phyloP scores from a whole-genome alignment of 768 basidiomycete species.

The Suillus cothurnatus region DNA sequence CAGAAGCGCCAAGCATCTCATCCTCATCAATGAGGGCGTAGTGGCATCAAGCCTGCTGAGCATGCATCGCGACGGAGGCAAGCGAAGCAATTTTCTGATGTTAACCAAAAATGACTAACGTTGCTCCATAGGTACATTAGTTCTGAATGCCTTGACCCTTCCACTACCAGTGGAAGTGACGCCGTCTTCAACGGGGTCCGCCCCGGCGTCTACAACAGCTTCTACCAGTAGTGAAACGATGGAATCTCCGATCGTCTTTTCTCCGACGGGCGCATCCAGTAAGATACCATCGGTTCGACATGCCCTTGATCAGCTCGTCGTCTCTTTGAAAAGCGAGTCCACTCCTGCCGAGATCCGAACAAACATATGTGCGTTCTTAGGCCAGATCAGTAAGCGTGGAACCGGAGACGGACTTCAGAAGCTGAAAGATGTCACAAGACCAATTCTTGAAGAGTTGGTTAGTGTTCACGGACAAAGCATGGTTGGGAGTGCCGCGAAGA shows the following conservation, averaged over 20 bases:
- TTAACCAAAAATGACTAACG: constrained; percentile 4
- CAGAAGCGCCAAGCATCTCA: constrained; percentile 77
- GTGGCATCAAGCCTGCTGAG: constrained; percentile 81
- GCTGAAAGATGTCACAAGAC: constrained; percentile 52
- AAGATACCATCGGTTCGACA: constrained; percentile 50
- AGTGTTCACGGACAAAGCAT: constrained; percentile 36
- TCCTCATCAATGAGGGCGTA: constrained; percentile 87
- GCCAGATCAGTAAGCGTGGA: constrained; percentile 59
- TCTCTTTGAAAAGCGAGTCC: constrained; percentile 54
- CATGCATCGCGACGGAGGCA: constrained; percentile 66
- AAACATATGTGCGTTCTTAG: constrained; percentile 74
- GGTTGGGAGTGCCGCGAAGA: constrained; percentile 41
- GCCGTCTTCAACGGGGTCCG: constrained; percentile 33
- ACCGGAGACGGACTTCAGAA: constrained; percentile 48
- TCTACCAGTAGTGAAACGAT: constrained; percentile 44
- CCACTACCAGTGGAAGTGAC: constrained; percentile 47
- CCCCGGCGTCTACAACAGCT: constrained; percentile 39
- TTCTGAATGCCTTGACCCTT: constrained; percentile 59
- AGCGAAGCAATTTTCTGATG: constrained; percentile 22
- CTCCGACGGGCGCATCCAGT: constrained; percentile 38
- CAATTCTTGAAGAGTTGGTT: constrained; percentile 53
- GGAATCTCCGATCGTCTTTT: constrained; percentile 50
- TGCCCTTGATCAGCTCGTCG: constrained; percentile 69
- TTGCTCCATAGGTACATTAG: constrained; percentile 52
- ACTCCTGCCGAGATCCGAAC: constrained; percentile 74